phyloP scores from a whole-genome alignment of 1,284 basidiomycete genomes.

The Coriolopsis trogii region DNA sequence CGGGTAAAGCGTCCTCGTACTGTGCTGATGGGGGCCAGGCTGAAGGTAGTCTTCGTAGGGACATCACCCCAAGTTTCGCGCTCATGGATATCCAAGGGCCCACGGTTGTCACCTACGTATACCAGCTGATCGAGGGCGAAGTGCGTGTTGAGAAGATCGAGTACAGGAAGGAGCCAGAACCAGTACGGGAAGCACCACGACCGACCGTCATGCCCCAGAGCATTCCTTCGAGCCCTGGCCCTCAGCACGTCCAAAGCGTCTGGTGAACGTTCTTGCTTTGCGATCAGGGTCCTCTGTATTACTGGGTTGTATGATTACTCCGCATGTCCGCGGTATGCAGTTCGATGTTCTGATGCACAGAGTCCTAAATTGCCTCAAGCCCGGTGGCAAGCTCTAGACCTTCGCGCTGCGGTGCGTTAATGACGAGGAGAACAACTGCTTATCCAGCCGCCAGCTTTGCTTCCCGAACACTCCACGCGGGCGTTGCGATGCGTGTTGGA shows the following conservation, averaged over 20 bases:
- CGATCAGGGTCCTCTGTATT: no score
- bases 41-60: no score
- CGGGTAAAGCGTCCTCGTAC: conserved; percentile 49
- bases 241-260: conserved; percentile 33
- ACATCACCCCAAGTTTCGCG: conserved; percentile 83
- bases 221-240: conserved; percentile 44
- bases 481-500: no score
- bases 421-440: no score
- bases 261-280: conserved; percentile 36
- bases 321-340: conserved; percentile 5
- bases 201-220: conserved; percentile 47
- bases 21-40: no score
- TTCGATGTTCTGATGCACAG: neutral
- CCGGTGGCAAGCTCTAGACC: no score
- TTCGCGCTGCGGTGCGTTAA: no score
- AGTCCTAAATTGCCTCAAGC: neutral
- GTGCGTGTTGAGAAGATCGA: conserved; percentile 88
- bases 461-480: no score
- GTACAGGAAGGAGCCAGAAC: conserved; percentile 70
- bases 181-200: conserved; percentile 35
- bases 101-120: conserved; percentile 94
- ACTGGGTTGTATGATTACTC: conserved; percentile 14
- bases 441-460: no score
- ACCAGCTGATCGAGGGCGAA: conserved; percentile 92
- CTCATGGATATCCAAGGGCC: conserved; percentile 95